phyloP scores from a whole-genome alignment of 75 land plant genomes.

The Cryptomeria japonica region DNA sequence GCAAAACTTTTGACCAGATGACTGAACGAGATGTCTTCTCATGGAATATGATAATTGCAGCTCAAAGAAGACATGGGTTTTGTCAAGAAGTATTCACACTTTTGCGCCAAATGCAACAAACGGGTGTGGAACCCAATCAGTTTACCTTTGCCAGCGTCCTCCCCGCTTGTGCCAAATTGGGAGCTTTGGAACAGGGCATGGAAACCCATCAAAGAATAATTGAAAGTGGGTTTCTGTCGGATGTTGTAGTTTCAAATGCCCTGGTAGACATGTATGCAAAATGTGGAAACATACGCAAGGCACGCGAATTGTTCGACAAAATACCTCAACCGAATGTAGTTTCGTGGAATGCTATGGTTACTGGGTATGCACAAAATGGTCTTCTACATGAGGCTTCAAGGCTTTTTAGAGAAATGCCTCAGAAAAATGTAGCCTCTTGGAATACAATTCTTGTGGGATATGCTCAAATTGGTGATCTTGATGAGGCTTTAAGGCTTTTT shows the following conservation, averaged over 20 bases:
- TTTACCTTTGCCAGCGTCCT: slow-evolving; percentile 4
- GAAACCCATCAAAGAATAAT: slow-evolving; percentile 9
- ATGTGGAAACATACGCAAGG: slow-evolving; percentile 14
- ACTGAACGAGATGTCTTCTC: slow-evolving; percentile 1
- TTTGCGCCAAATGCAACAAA: neutral
- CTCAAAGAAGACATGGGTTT: neutral
- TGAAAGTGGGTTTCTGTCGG: slow-evolving; percentile 3
- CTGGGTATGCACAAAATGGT: slow-evolving; percentile 15
- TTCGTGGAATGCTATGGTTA: slow-evolving; percentile 16
- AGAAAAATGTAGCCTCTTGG: neutral
- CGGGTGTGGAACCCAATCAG: neutral
- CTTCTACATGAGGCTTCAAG: neutral
- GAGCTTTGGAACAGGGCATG: slow-evolving; percentile 14
- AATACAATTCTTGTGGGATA: neutral
- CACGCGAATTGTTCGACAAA: slow-evolving; percentile 3
- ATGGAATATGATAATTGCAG: neutral
- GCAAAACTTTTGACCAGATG: neutral
- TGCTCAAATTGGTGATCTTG: neutral
- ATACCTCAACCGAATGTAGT: slow-evolving; percentile 7
- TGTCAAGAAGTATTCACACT: neutral
- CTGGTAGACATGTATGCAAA: slow-evolving; percentile 26
- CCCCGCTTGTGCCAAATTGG: slow-evolving; percentile 7
- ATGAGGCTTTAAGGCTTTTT: neutral
- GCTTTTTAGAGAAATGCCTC: neutral
- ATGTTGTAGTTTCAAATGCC: slow-evolving; percentile 18